Base-by-base conservation (phyloP, 306 rosid genomes). In the Prunus padus region DNA sequence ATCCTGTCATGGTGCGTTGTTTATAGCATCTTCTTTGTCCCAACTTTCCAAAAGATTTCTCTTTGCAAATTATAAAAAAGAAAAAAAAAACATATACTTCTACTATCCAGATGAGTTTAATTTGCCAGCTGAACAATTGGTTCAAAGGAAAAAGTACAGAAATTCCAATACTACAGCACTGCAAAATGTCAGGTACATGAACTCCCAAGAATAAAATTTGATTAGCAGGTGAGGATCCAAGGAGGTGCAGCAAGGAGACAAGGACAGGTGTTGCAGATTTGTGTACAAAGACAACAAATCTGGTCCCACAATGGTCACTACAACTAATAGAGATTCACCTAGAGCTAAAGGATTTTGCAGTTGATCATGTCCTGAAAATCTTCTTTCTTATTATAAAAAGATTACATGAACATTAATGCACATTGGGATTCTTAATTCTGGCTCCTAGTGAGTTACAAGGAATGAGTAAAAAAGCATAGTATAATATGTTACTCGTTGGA, bases 381-480 rank as follows among this genome's bases (percentile, higher is more conserved):
- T 73, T 82, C 62, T 75, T 87, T 72, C 87, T 90, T 90, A 90
- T 92, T 86, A 79, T 71, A 77, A 84, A 64, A 78, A 84, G 80
- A 82, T 83, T 95, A 89, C 91, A 86, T 85, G 83, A 85, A 77
- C 88, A 75, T 75, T 75, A 89, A 90, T 84, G 86, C 85, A 80
- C 89, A 84, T 88, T 85, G 71, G 80, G 83, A 88, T 87, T 82
- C 93, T 85, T 67, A 73, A 80, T 62, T 79, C 69, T 80, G 72
- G 82, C 56, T 82, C 92, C 98, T 87, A 86, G 60, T 26, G 83
- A 82, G 87, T 87, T 86, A 87, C 92, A 80, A 46, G 81, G 79
- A 78, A 55, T 77, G 52, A 45, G 73, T 78, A 23, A 64, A 71
- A 73, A 82, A 76, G 46, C 49, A 78, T 81, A 75, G 86, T 88